These are phyloP conservation scores for Clarireedia hainanense DNA, from an alignment of 2,329 filamentous ascomycete genomes.

Conservation along the genomic window DNA sequence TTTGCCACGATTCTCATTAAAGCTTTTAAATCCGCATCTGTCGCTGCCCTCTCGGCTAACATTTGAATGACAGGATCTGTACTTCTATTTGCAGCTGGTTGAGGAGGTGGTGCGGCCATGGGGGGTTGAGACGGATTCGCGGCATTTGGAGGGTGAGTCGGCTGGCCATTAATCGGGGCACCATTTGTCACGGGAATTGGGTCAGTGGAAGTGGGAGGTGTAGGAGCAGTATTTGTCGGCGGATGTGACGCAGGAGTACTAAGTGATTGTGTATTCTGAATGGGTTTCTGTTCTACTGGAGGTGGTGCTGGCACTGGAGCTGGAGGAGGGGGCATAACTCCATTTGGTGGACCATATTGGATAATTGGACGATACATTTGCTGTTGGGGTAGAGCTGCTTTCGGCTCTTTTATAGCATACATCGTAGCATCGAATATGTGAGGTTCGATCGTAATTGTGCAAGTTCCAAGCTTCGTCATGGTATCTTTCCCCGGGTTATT, in stretches of 20 bases:
- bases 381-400: conserved; percentile 25
- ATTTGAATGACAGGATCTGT: conserved; percentile 76
- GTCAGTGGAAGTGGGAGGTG: not conserved
- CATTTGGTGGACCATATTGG: conserved; percentile 59
- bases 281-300: conserved; percentile 26
- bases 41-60: conserved; percentile 66
- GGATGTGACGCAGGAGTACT: conserved; percentile 10
- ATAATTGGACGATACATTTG: conserved; percentile 46
- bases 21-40: conserved; percentile 63
- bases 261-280: conserved; percentile 19
- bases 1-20: conserved; percentile 79
- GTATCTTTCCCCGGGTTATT: conserved; percentile 63
- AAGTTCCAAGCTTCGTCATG: conserved; percentile 65
- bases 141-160: not conserved
- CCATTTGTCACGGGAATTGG: not conserved
- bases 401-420: conserved; percentile 59
- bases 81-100: conserved; percentile 28
- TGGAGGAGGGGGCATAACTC: conserved; percentile 49
- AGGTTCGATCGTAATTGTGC: conserved; percentile 70
- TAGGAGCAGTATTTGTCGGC: not conserved
- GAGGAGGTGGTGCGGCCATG: conserved; percentile 6
- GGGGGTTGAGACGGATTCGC: conserved; percentile 3
- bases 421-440: conserved; percentile 72
- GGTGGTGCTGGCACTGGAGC: conserved; percentile 34
- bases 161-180: not conserved